Conservation (phyloP, 2,329 filamentous ascomycete species). For the Leptographium lundbergii region DNA sequence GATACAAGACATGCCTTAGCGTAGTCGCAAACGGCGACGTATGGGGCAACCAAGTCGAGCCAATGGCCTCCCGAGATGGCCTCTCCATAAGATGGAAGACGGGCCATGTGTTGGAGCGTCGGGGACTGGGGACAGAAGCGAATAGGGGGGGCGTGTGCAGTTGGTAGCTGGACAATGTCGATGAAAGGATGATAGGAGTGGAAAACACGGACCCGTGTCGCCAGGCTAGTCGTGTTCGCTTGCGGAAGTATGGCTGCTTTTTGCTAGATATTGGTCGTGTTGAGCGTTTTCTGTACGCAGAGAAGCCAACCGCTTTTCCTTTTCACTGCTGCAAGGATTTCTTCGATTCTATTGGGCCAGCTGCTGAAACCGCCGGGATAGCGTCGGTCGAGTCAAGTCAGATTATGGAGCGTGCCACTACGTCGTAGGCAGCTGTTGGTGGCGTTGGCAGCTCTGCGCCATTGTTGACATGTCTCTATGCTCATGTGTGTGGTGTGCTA, state of each 20-base stretch:
- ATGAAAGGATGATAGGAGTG: not conserved
- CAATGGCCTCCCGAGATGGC: slow-evolving; percentile 34
- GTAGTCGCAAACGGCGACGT: slow-evolving; percentile 28
- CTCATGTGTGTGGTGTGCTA: no score
- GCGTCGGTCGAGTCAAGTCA: not conserved
- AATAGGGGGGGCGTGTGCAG: not conserved
- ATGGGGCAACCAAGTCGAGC: slow-evolving; percentile 34
- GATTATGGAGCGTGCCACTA: no score
- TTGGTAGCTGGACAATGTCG: not conserved
- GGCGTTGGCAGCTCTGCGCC: no score
- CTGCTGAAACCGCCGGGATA: not conserved
- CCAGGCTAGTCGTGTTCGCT: no score
- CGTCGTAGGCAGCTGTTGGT: no score
- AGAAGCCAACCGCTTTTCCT: not conserved
- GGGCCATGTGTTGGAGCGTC: slow-evolving; percentile 16
- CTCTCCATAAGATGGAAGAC: slow-evolving; percentile 41
- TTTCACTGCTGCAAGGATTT: not conserved
- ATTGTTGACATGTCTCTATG: no score
- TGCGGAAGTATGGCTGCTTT: no score
- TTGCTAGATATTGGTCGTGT: no score
- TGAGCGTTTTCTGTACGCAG: not conserved
- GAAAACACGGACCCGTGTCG: not conserved
- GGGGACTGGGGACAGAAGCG: not conserved
- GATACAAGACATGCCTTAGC: slow-evolving; percentile 35
- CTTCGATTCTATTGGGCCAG: not conserved